phyloP scores from a whole-genome alignment of 345 rosid species.

The Clausena lansium region DNA sequence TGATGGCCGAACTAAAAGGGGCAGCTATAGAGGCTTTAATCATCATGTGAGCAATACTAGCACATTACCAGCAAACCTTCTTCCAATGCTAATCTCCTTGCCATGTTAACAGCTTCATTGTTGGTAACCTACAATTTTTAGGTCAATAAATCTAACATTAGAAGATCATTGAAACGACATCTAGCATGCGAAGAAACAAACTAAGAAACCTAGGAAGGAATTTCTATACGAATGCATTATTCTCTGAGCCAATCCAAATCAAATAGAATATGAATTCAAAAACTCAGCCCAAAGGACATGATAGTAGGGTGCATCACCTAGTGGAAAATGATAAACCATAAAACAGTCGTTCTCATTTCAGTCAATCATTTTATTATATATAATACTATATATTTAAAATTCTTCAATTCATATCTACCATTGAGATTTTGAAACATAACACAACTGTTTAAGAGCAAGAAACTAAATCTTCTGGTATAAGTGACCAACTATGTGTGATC shows the following conservation, averaged over 20 bases:
- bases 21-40: neutral
- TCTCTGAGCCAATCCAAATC: neutral
- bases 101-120: constrained; percentile 86
- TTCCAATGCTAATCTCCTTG: constrained; percentile 81
- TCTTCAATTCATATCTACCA: neutral
- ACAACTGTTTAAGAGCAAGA: neutral
- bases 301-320: neutral
- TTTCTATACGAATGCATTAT: neutral
- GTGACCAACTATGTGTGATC: no score
- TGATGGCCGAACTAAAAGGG: neutral
- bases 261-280: neutral
- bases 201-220: neutral
- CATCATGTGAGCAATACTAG: constrained; percentile 1
- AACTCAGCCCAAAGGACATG: neutral
- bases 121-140: constrained; percentile 55
- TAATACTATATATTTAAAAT: neutral
- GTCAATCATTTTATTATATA: neutral
- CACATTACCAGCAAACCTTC: constrained; percentile 88
- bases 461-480: neutral
- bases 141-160: constrained; percentile 1
- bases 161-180: neutral
- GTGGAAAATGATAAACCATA: neutral
- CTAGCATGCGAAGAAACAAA: neutral
- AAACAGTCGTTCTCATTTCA: neutral
- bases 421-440: neutral